These are phyloP conservation scores for Ganoderma meredithae DNA, from an alignment of 1,284 basidiomycete species.

Conservation along the genomic window DNA sequence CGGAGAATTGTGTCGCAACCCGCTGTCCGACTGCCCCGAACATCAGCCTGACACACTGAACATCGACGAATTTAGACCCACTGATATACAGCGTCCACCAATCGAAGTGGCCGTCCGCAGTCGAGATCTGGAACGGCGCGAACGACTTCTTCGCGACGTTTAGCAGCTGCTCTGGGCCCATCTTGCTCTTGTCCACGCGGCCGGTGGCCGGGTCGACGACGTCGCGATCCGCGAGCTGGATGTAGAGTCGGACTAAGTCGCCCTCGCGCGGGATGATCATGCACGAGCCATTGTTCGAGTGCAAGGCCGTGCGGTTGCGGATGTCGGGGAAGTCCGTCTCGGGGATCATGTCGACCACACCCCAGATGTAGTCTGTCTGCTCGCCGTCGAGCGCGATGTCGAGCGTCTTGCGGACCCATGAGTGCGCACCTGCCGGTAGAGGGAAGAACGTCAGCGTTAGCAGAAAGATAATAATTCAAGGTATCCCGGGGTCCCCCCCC, in stretches of 20 bases:
- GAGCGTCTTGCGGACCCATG: slow-evolving; percentile 78
- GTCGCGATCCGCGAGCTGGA: slow-evolving; percentile 68
- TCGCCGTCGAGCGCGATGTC: slow-evolving; percentile 82
- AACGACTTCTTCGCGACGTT: slow-evolving; percentile 74
- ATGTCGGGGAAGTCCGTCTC: slow-evolving; percentile 86
- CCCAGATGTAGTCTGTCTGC: slow-evolving; percentile 83
- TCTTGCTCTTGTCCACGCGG: slow-evolving; percentile 66
- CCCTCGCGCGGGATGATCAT: slow-evolving; percentile 83
- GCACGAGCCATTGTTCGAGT: slow-evolving; percentile 59
- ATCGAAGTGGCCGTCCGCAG: slow-evolving; percentile 60
- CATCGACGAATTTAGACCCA: slow-evolving; percentile 28
- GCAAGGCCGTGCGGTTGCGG: slow-evolving; percentile 70
- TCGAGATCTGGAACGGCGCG: slow-evolving; percentile 70
- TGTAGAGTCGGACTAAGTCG: slow-evolving; percentile 78
- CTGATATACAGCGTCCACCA: slow-evolving; percentile 86
- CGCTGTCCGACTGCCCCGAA: slow-evolving; percentile 70
- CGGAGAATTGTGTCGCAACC: slow-evolving; percentile 73
- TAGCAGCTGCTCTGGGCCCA: slow-evolving; percentile 68
- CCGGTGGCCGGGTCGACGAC: slow-evolving; percentile 54
- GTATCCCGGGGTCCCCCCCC: too few species aligned
- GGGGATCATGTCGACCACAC: slow-evolving; percentile 76
- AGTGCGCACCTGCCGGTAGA: slow-evolving; percentile 66
- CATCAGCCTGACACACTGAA: slow-evolving; percentile 2
- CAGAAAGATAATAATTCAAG: too few species aligned
- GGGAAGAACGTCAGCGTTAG: background rate